These are phyloP conservation scores for Penstemon barbatus DNA, from an alignment of 257 asterid genomes.

Conservation along the genomic window DNA sequence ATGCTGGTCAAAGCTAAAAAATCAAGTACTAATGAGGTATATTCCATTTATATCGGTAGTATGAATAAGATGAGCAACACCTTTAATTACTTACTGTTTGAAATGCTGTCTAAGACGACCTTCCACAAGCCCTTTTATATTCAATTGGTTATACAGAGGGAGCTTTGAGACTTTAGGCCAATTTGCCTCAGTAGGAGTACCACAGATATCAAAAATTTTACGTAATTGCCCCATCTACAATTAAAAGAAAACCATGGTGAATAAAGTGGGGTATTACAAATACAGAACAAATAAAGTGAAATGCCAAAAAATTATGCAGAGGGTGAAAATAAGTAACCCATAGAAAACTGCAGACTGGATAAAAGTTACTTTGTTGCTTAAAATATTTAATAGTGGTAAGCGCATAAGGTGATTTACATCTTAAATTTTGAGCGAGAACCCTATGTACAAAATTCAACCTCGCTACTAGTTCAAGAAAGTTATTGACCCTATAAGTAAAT, in stretches of 20 bases:
- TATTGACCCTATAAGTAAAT: too few relatives aligned
- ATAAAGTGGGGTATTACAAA: neutral
- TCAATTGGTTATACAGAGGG: conserved; percentile 80
- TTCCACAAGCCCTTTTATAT: conserved; percentile 67
- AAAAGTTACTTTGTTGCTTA: too few relatives aligned
- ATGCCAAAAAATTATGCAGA: neutral
- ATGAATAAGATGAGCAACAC: conserved; percentile 18
- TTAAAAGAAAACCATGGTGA: conserved; percentile 19
- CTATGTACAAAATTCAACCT: too few relatives aligned
- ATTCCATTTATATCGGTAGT: neutral
- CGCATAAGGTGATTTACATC: too few relatives aligned
- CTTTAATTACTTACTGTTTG: conserved; percentile 59
- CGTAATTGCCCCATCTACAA: conserved; percentile 74
- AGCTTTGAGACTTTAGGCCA: conserved; percentile 90
- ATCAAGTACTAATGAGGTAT: conserved; percentile 16
- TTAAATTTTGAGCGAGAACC: neutral
- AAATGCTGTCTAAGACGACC: conserved; percentile 78
- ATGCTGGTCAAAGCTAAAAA: conserved; percentile 81
- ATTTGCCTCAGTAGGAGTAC: conserved; percentile 70
- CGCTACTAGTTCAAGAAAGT: too few relatives aligned
- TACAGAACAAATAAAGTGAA: neutral
- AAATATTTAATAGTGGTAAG: too few relatives aligned
- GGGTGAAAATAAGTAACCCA: neutral
- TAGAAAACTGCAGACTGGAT: neutral
- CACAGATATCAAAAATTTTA: conserved; percentile 78